A percentile compares a stretch with the other conserved stretches of the same genome.
These are phyloP conservation scores for Fistulina hepatica DNA, from an alignment of 1,284 basidiomycete species.

Conservation along the genomic window DNA sequence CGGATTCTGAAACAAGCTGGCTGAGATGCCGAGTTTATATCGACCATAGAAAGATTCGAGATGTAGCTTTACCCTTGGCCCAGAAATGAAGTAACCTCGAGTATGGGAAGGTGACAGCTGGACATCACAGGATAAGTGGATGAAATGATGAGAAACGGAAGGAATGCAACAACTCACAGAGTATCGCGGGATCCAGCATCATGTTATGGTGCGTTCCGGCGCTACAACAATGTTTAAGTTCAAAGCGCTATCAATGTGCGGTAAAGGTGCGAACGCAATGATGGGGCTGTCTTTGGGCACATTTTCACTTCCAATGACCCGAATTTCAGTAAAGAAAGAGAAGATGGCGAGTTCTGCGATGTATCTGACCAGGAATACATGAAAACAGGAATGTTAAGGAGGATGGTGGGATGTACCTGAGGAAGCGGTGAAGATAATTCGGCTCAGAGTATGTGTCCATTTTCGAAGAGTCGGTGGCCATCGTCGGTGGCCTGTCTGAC, in stretches of 20 bases:
- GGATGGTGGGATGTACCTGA: too few species aligned
- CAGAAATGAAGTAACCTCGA: conserved; percentile 84
- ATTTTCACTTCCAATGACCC: conserved; percentile 75
- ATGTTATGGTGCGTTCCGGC: conserved; percentile 86
- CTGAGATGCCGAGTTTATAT: conserved; percentile 23
- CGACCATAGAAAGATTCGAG: conserved; percentile 1
- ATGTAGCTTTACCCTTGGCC: conserved; percentile 58
- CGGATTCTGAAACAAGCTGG: conserved; percentile 71
- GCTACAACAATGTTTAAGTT: conserved; percentile 28
- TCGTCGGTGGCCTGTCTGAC: too few species aligned
- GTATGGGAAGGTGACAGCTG: conserved; percentile 71
- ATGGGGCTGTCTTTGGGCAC: conserved; percentile 78
- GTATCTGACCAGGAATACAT: too few species aligned
- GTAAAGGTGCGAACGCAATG: conserved; percentile 58
- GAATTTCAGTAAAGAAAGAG: conserved; percentile 81
- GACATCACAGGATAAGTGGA: not conserved
- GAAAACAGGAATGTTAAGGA: conserved; percentile 48
- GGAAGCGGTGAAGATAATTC: too few species aligned
- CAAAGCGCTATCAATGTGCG: conserved; percentile 3
- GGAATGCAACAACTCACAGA: conserved; percentile 48
- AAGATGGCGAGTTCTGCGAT: conserved; percentile 65
- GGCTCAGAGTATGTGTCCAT: too few species aligned
- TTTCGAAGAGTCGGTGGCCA: too few species aligned
- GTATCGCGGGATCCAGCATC: conserved; percentile 77
- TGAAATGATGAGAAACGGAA: not conserved